These are phyloP conservation scores for Plectosphaerella cucumerina DNA, from an alignment of 2,329 filamentous ascomycete species.

Conservation along the genomic window DNA sequence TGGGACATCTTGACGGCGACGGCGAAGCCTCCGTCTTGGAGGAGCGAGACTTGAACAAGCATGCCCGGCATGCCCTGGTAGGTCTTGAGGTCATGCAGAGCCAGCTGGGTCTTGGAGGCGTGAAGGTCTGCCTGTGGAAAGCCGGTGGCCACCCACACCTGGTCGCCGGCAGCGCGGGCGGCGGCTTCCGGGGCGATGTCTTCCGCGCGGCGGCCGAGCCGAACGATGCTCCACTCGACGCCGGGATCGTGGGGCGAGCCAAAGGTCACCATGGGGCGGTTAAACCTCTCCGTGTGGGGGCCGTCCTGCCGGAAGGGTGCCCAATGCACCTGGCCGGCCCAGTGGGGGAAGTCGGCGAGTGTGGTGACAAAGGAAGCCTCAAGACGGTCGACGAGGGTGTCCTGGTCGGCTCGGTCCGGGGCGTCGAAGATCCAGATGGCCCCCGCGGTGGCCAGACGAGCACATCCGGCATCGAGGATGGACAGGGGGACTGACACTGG, in stretches of 20 bases:
- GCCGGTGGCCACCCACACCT: conserved; percentile 27
- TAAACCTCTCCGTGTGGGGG: no score
- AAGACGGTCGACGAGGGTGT: no score
- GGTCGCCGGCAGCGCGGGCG: conserved; percentile 9
- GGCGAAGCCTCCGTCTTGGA: conserved; percentile 34
- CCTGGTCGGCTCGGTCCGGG: no score
- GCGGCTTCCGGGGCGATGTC: conserved; percentile 23
- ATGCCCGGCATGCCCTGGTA: conserved; percentile 23
- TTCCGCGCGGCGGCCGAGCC: conserved; percentile 19
- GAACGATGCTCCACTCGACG: conserved; percentile 30
- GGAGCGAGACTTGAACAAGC: conserved; percentile 33
- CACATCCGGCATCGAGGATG: no score
- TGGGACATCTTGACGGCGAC: conserved; percentile 38
- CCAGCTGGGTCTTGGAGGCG: conserved; percentile 22
- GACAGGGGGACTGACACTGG: no score
- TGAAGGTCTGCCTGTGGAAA: conserved; percentile 29
- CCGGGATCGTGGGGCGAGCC: conserved; percentile 33
- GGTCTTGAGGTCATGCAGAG: conserved; percentile 24
- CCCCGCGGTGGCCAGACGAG: no score
- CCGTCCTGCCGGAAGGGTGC: no score
- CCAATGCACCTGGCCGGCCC: neutral
- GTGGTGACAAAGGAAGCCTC: neutral
- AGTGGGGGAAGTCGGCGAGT: neutral
- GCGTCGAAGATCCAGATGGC: no score
- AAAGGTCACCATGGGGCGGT: conserved; percentile 24